Evolutionary conservation across 805 yeast species (phyloP), one percentile per base, ranked within the genome.

Genomic region (Ogataea salicorniae): DNA sequence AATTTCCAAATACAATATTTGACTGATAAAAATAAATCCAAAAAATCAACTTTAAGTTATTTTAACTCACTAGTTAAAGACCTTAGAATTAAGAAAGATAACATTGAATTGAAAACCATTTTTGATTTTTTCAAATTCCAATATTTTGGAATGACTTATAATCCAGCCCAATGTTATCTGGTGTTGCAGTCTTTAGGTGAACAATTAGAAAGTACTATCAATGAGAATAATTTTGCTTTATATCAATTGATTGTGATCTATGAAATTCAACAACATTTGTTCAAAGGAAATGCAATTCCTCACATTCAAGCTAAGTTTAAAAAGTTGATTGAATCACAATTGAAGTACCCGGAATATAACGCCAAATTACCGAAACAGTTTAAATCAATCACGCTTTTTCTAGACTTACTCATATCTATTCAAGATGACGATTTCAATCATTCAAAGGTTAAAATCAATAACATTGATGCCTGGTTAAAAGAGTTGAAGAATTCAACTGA

Each of bases 1-100:
- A 68, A 63, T 42, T 65, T 69, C 23, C 69, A 64, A 43, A 68
- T 76, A 18, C 62, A 73, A 39, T 68, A 66, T 43, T 47, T 42
- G 34, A 50, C 59, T 0, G 59, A 58, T 23, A 40, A 29, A 1
- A 59, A 59, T 34, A 36, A 29, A 6, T 33, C 33, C 20, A 49
- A 62, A 13, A 62, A 53, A 15, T 45, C 68, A 6, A 51, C 67
- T 3, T n/a, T 63, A n/a, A 61, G 57, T 29, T 73, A 65, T 49
- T 47, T 72, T 29, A 62, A 61, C 46, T 60, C 57, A 4, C 54
- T 61, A 8, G 53, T 65, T 2, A 42, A 51, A 1, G 55, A 58
- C 22, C 62, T 58, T 48, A 43, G 50, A n/a, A 15, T 35, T 2
- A 29, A 41, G 6, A 59, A 58, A 4, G 48, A 43, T 14, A 26